Evolutionary conservation across 202 grass and related monocot species (phyloP), one percentile per base, ranked within the genome.

Genomic region (Tripidium arundinaceum): DNA sequence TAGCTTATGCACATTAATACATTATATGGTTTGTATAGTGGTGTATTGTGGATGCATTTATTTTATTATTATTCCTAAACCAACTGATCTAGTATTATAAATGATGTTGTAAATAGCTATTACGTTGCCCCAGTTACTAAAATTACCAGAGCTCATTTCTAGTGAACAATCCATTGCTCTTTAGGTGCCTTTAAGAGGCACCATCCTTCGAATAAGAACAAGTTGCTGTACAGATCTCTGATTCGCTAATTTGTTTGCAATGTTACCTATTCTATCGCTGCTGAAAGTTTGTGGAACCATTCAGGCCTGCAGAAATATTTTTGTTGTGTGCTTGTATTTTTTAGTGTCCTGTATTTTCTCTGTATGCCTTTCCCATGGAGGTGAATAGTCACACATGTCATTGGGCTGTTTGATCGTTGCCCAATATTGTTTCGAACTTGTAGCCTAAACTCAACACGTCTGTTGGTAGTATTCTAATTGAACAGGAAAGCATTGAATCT

Each of bases 81-180:
- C 4, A 54, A 38, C 15, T 68, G 45, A 28, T 12, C 3, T 3
- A 65, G 18, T 22, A 55, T 1, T 70, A 11, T 16, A 52, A 71
- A 85, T 54, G 21, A 16, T 50, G 11, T 34, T 60, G 1, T 69
- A 37, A 47, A 33, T 49, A 36, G 18, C 21, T 28, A 41, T 39
- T 34, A 64, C 0, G 1, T 72, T 41, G 1, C n/a, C 13, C 47
- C 42, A 54, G 18, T 79, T 62, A 6, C 33, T 31, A 50, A 43
- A 64, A 54, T 24, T 5, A 55, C 26, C 37, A 24, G 8, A 43
- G 39, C 39, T 11, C 12, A 25, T 40, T 58, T 41, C 3, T 77
- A 77, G 27, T 77, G 27, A 83, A 61, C 37, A 68, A n/a, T 41
- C 10, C 4, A 83, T 77, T 84, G 19, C 19, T 34, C 14, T 2